phyloP scores from a whole-genome alignment of 352 stramenopile genomes.

The Globisporangium lucens region DNA sequence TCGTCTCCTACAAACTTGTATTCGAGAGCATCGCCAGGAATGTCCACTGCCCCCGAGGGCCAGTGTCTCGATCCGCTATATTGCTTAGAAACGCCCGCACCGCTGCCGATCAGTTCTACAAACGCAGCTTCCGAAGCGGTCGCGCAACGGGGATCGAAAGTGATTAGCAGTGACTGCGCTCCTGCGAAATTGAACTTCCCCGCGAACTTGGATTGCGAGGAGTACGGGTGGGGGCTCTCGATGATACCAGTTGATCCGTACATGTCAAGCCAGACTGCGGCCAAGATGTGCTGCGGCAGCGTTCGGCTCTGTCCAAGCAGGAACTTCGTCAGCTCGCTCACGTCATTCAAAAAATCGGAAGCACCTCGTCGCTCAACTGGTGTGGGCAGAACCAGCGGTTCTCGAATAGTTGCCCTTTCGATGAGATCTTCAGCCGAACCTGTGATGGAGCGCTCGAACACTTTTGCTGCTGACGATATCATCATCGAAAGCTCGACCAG shows the following conservation, averaged over 20 bases:
- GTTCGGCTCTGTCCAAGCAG: slow-evolving; percentile 44
- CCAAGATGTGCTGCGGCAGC: slow-evolving; percentile 53
- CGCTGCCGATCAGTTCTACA: slow-evolving; percentile 15
- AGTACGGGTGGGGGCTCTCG: slow-evolving; percentile 67
- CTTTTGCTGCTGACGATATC: slow-evolving; percentile 33
- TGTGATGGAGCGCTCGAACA: slow-evolving; percentile 31
- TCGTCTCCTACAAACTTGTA: slow-evolving; percentile 59
- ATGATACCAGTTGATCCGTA: slow-evolving; percentile 59
- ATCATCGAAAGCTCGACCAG: slow-evolving; percentile 76
- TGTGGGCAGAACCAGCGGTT: slow-evolving; percentile 36
- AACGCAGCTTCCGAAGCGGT: slow-evolving; percentile 22
- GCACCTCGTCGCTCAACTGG: slow-evolving; percentile 41
- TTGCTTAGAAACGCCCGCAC: slow-evolving; percentile 12
- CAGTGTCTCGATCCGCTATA: slow-evolving; percentile 46
- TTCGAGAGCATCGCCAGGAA: slow-evolving; percentile 58
- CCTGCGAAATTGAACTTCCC: slow-evolving; percentile 49
- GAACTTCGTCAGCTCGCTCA: slow-evolving; percentile 52
- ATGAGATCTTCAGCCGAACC: not conserved
- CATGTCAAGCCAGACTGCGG: slow-evolving; percentile 78
- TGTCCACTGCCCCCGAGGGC: slow-evolving; percentile 45
- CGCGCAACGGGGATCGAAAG: slow-evolving; percentile 70
- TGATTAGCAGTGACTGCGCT: slow-evolving; percentile 51
- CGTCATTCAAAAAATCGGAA: slow-evolving; percentile 47
- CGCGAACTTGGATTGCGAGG: slow-evolving; percentile 19
- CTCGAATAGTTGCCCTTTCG: not conserved